Conservation (phyloP, 352 stramenopile genomes). For the Phytopythium montanum region DNA sequence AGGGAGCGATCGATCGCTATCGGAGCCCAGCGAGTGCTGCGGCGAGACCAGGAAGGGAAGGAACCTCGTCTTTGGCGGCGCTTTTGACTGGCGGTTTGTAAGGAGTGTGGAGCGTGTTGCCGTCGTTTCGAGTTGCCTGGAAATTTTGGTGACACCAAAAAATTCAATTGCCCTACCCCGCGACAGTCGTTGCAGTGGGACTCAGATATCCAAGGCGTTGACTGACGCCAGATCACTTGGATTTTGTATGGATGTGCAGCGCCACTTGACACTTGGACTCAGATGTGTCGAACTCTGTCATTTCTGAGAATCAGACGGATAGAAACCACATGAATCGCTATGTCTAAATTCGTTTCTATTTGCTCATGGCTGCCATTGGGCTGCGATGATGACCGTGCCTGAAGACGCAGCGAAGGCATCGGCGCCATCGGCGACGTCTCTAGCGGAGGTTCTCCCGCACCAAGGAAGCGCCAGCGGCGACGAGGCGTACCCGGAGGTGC, state of each 20-base stretch:
- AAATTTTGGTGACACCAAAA: slow-evolving; percentile 10
- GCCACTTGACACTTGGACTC: not conserved
- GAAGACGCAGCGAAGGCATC: not conserved
- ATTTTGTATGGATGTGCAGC: not conserved
- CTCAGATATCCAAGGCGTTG: not conserved
- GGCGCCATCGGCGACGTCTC: not conserved
- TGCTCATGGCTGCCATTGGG: not conserved
- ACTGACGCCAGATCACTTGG: not conserved
- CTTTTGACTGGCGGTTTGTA: not conserved
- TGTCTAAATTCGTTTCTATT: no score
- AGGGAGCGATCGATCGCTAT: not conserved
- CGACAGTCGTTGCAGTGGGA: slow-evolving; percentile 6
- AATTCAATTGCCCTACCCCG: slow-evolving; percentile 13
- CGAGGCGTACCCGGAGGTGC: slow-evolving; percentile 17
- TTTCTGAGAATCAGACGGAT: no score
- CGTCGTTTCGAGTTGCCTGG: not conserved
- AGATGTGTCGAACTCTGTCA: not conserved
- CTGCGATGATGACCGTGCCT: slow-evolving; percentile 14
- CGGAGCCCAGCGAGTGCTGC: not conserved
- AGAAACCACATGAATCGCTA: no score
- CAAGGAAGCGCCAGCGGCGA: slow-evolving; percentile 14
- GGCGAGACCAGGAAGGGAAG: not conserved
- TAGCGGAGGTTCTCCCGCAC: not conserved
- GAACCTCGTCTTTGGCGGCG: not conserved
- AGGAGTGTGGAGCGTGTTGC: not conserved